Percentiles rank a stretch among this genome's conserved stretches.
Conservation (phyloP, 2,329 filamentous ascomycete genomes). For the Fusarium sp. region DNA sequence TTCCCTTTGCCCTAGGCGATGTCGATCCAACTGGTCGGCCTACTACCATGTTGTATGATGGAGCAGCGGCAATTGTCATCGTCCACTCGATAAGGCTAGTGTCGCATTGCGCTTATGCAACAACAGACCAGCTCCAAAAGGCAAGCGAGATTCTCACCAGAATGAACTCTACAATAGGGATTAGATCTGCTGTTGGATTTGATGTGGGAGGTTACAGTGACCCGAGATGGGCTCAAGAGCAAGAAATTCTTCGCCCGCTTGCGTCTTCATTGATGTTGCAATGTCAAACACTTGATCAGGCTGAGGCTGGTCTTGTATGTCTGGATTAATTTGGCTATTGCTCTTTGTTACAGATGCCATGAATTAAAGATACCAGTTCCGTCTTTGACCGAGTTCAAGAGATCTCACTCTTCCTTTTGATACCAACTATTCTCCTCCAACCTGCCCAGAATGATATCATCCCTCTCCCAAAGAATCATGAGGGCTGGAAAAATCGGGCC, state of each 20-base stretch:
- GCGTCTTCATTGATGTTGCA: not conserved
- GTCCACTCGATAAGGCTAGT: conserved; percentile 49
- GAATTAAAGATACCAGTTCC: not conserved
- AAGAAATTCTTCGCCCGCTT: not conserved
- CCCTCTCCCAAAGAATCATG: conserved; percentile 32
- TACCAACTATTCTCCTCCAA: not conserved
- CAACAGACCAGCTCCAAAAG: conserved; percentile 37
- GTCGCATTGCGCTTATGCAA: conserved; percentile 46
- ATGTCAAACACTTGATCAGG: not conserved
- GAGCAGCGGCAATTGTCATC: conserved; percentile 49
- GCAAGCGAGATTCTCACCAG: conserved; percentile 41
- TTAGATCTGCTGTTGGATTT: conserved; percentile 44
- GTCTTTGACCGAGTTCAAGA: not conserved
- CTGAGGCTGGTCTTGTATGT: not conserved
- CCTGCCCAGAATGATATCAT: conserved; percentile 7
- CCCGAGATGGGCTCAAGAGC: not conserved
- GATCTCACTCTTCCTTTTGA: conserved; percentile 15
- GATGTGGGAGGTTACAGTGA: not conserved
- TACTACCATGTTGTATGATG: conserved; percentile 44
- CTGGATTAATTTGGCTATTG: not conserved
- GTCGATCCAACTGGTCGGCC: conserved; percentile 40
- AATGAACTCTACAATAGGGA: conserved; percentile 47
- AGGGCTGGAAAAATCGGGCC: conserved; percentile 35
- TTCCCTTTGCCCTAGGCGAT: conserved; percentile 50
- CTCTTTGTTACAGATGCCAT: not conserved